phyloP scores from a whole-genome alignment of 108 stramenopile genomes.

The Nannochloropsis salina region DNA sequence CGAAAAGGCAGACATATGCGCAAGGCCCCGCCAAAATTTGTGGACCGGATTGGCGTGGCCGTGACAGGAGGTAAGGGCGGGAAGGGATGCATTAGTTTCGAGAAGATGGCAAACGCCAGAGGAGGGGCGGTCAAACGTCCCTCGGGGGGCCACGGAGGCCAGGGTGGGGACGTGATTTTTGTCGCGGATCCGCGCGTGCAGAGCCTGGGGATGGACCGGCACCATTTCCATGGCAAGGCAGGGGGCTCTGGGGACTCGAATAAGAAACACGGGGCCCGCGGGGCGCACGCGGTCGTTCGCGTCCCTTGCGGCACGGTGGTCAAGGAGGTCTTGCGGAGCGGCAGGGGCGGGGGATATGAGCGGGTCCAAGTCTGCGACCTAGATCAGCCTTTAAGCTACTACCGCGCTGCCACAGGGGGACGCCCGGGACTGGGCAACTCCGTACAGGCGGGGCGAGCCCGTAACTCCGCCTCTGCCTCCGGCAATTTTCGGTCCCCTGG shows the following conservation, averaged over 20 bases:
- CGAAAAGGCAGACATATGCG: neutral
- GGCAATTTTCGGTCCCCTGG: constrained; percentile 14
- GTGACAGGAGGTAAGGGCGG: neutral
- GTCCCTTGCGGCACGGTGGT: constrained; percentile 45
- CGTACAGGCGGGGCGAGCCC: constrained; percentile 30
- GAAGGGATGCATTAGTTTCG: neutral
- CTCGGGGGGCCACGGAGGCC: neutral
- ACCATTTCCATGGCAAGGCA: constrained; percentile 7
- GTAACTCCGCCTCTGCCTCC: neutral
- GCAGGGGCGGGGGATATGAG: neutral
- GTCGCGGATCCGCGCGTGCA: constrained; percentile 7
- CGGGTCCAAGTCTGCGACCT: constrained; percentile 27
- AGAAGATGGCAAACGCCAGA: neutral
- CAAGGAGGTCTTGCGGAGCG: constrained; percentile 28
- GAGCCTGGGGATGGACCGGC: constrained; percentile 16
- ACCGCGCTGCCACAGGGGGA: constrained; percentile 29
- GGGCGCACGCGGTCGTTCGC: constrained; percentile 34
- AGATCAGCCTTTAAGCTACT: constrained; percentile 27
- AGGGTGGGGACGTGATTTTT: constrained; percentile 6
- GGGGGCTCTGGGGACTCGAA: neutral
- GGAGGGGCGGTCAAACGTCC: neutral
- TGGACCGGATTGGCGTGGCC: neutral
- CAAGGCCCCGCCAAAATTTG: constrained; percentile 9
- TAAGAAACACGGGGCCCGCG: constrained; percentile 14
- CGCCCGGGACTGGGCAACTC: constrained; percentile 39